Evolutionary conservation across 768 basidiomycete genomes (phyloP), one percentile per base, ranked within the genome.

Genomic region (Suillus variegatus): DNA sequence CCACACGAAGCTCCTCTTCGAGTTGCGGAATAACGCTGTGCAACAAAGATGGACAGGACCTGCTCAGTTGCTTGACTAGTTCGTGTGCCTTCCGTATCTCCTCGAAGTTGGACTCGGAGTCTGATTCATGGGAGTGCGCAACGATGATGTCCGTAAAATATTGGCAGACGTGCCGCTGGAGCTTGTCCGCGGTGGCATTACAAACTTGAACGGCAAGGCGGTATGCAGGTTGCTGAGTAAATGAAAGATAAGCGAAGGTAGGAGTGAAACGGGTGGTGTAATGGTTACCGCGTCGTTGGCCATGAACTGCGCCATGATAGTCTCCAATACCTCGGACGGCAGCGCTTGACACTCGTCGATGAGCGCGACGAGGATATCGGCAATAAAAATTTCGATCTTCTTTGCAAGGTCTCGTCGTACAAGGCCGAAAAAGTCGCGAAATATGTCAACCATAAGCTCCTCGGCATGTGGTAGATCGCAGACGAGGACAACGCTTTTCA

Each of bases 71-170:
- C 71, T 92, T 90, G 78, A 99, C 89, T 68, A 97, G 91, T 43
- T 88, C 85, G 76, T 98, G 97, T 4, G 94, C 90, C 5, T 82
- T 83, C 66, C 87, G 84, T 60, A 94, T 88, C 65, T 93, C 88
- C 41, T 85, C 82, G 65, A 84, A 83, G 64, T 90, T 86, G 13
- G 88, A 84, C 6, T 80, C 81, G 10, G 73, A 62, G 58, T 91
- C 90, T 14, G 90, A 86, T 46, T 79, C 78, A 49, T 79, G 79
- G 44, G 86, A 81, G 66, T 82, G 82, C 16, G 82, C 81, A 55
- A 89, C 84, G 71, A 96, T 92, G 66, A 93, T 88, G 70, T 97
- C 96, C 28, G 93, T 91, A 74, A 99, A 97, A 78, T 98, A 95
- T 70, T 92, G 88, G 73, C 90, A 92, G 55, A 97, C 91, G 67